phyloP scores from a whole-genome alignment of 371 early-diverging fungal species.

The Gilbertella persicaria region DNA sequence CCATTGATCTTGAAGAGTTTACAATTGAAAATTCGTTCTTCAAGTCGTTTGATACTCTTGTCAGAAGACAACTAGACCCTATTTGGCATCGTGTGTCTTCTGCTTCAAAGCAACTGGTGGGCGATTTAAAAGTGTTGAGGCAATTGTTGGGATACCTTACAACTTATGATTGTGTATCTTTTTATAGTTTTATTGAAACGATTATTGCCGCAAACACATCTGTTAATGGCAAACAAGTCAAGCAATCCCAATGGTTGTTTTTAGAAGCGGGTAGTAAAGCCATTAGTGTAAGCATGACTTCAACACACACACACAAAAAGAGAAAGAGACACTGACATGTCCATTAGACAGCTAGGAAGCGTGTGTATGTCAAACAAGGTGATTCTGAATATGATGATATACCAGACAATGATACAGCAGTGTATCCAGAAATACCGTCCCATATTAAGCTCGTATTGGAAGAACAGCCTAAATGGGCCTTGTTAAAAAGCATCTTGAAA shows the following conservation, averaged over 20 bases:
- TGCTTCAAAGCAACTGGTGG: constrained; percentile 75
- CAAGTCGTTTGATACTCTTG: constrained; percentile 75
- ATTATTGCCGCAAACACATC: constrained; percentile 63
- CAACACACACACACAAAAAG: not conserved
- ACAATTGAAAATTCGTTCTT: constrained; percentile 87
- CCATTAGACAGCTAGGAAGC: constrained; percentile 56
- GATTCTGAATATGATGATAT: constrained; percentile 42
- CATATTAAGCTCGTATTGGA: constrained; percentile 76
- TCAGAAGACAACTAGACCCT: constrained; percentile 79
- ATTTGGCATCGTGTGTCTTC: constrained; percentile 85
- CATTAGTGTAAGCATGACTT: constrained; percentile 45
- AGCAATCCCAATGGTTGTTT: constrained; percentile 79
- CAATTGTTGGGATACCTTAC: constrained; percentile 73
- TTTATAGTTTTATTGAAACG: constrained; percentile 84
- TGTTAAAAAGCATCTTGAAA: constrained; percentile 66
- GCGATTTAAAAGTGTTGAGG: constrained; percentile 75
- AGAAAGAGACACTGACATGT: not conserved
- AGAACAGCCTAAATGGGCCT: constrained; percentile 91
- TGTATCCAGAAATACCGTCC: constrained; percentile 47
- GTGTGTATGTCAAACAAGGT: constrained; percentile 58
- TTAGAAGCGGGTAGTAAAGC: constrained; percentile 84
- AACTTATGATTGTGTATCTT: constrained; percentile 87
- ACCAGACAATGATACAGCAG: not conserved
- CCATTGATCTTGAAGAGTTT: constrained; percentile 81
- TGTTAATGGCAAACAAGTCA: constrained; percentile 30